Evolutionary conservation across 352 stramenopile species (phyloP).

Genomic region (Halophytophthora polymorphica): DNA sequence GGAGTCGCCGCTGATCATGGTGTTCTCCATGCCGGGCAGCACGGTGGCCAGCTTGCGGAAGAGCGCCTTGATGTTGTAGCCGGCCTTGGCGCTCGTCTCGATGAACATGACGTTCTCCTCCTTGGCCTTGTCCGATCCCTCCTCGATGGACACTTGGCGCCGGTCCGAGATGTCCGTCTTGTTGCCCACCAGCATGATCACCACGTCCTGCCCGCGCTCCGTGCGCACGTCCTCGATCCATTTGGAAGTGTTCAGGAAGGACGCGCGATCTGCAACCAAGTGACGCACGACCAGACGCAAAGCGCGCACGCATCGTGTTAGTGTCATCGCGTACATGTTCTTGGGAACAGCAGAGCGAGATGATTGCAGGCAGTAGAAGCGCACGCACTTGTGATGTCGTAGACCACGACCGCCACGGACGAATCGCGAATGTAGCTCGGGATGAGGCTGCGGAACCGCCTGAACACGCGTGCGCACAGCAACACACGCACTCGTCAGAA

Average conservation of each 20-base stretch:
- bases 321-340: not conserved
- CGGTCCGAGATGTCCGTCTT: slow-evolving; percentile 99
- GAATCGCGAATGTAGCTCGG: slow-evolving; percentile 98
- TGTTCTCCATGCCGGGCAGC: slow-evolving; percentile 95
- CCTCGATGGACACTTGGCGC: slow-evolving; percentile 95
- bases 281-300: not conserved
- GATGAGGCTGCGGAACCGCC: slow-evolving; percentile 93
- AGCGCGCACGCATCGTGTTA: not conserved
- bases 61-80: slow-evolving; percentile 98
- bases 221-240: slow-evolving; percentile 99
- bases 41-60: slow-evolving; percentile 98
- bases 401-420: slow-evolving; percentile 99
- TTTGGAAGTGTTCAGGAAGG: slow-evolving; percentile 98
- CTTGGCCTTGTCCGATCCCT: slow-evolving; percentile 97
- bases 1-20: slow-evolving; percentile 81
- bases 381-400: slow-evolving; percentile 97
- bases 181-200: slow-evolving; percentile 99
- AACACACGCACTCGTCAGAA: slow-evolving; percentile 3
- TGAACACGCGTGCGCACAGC: slow-evolving; percentile 10
- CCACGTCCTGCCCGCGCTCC: slow-evolving; percentile 97
- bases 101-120: slow-evolving; percentile 99
- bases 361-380: no score
- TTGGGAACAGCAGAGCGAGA: no score
- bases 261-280: slow-evolving; percentile 82
- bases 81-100: slow-evolving; percentile 98